Evolutionary conservation across 208 protist genomes (phyloP).

Genomic region (Crithidia sp.): DNA sequence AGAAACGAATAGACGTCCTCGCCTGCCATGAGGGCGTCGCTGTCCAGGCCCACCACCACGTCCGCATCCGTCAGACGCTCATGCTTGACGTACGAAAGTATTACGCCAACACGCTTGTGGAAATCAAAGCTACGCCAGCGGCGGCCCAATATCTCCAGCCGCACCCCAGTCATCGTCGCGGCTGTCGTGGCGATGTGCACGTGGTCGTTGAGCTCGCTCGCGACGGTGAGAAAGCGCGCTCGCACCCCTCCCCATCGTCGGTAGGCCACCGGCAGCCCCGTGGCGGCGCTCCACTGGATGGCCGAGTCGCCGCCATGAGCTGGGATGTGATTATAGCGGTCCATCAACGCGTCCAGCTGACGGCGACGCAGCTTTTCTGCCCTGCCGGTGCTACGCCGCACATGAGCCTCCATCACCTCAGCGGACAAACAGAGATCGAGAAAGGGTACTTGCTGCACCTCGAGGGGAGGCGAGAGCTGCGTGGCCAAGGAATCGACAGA

Average conservation of each 20-base stretch:
- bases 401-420: slow-evolving; percentile 6
- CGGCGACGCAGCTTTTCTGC: not conserved
- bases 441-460: slow-evolving; percentile 4
- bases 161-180: slow-evolving; percentile 18
- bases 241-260: not conserved
- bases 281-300: slow-evolving; percentile 5
- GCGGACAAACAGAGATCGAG: slow-evolving; percentile 2
- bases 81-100: slow-evolving; percentile 12
- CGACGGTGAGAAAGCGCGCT: slow-evolving; percentile 12
- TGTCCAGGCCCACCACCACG: slow-evolving; percentile 19
- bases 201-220: slow-evolving; percentile 11
- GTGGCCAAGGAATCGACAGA: not conserved
- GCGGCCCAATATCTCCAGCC: slow-evolving; percentile 10
- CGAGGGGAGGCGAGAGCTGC: slow-evolving; percentile 11
- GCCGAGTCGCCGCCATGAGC: slow-evolving; percentile 10
- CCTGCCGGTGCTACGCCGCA: not conserved
- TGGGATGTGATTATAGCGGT: slow-evolving; percentile 14
- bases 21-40: slow-evolving; percentile 14
- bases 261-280: slow-evolving; percentile 3
- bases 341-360: slow-evolving; percentile 3
- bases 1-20: slow-evolving; percentile 16
- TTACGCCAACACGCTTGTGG: slow-evolving; percentile 4
- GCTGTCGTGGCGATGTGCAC: slow-evolving; percentile 19
- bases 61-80: slow-evolving; percentile 16
- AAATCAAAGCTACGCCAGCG: slow-evolving; percentile 8